Percentiles rank a stretch among this genome's conserved stretches.
Evolutionary conservation across 176 grass and related monocot genomes (phyloP).

Genomic region (Avena sativa): DNA sequence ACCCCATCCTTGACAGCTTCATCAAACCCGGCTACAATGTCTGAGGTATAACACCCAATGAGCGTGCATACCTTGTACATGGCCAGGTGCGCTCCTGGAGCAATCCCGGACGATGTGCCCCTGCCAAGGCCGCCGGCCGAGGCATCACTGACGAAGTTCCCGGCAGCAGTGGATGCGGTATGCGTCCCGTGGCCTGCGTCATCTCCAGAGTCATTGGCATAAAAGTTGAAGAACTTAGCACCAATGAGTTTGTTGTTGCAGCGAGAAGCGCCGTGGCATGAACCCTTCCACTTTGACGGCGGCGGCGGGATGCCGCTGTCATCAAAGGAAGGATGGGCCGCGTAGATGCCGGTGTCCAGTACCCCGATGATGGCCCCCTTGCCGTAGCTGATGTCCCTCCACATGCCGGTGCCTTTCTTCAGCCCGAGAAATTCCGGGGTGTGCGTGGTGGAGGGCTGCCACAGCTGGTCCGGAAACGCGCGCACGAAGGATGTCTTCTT

Average conservation of each 20-base stretch:
- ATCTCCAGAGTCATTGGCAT: slow-evolving; percentile 30
- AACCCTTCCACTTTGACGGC: slow-evolving; percentile 54
- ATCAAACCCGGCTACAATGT: slow-evolving; percentile 56
- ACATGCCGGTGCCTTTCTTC: background rate
- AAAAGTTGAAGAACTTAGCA: background rate
- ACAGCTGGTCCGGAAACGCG: slow-evolving; percentile 39
- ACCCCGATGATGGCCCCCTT: slow-evolving; percentile 56
- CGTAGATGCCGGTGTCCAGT: slow-evolving; percentile 59
- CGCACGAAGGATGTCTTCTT: slow-evolving; percentile 43
- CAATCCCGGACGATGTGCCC: slow-evolving; percentile 46
- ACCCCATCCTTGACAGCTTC: slow-evolving; percentile 54
- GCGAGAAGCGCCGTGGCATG: slow-evolving; percentile 19
- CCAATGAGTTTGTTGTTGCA: slow-evolving; percentile 71
- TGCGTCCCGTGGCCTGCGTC: slow-evolving; percentile 59
- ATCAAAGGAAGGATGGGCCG: slow-evolving; percentile 52
- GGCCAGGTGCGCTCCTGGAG: slow-evolving; percentile 58
- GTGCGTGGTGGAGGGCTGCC: slow-evolving; percentile 52
- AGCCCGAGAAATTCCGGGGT: slow-evolving; percentile 53
- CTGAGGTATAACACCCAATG: slow-evolving; percentile 32
- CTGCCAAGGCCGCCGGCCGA: slow-evolving; percentile 32
- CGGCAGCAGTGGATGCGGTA: slow-evolving; percentile 51
- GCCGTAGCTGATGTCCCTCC: slow-evolving; percentile 46
- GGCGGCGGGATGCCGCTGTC: slow-evolving; percentile 57
- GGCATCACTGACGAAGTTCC: slow-evolving; percentile 35
- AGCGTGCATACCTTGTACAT: slow-evolving; percentile 61